Evolutionary conservation across 441 rosid genomes (phyloP).

Genomic region (Pelargonium fulgidum): DNA sequence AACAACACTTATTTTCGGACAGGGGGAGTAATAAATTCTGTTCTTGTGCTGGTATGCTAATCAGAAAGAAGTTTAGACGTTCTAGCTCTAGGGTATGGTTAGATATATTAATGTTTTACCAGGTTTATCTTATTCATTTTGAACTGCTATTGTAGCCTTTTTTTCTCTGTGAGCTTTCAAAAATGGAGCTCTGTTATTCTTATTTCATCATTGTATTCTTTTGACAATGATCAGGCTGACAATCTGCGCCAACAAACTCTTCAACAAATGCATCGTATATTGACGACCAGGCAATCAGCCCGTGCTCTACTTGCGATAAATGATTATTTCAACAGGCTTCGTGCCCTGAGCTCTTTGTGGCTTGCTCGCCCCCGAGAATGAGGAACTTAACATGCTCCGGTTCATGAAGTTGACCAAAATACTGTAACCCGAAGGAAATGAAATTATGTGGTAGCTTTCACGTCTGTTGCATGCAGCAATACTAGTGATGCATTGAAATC

Average conservation of each 20-base stretch:
- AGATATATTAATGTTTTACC: too few relatives aligned
- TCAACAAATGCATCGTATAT: constrained; percentile 58
- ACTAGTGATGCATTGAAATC: background rate
- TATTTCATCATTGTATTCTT: background rate
- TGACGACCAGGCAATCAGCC: constrained; percentile 65
- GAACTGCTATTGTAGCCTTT: too few relatives aligned
- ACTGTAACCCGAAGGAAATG: background rate
- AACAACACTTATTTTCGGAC: too few relatives aligned
- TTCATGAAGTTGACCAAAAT: constrained; percentile 6
- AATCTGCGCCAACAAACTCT: constrained; percentile 63
- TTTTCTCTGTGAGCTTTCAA: too few relatives aligned
- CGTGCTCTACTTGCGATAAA: constrained; percentile 59
- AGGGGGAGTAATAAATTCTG: too few relatives aligned
- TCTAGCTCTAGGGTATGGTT: too few relatives aligned
- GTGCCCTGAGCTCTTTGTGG: constrained; percentile 72
- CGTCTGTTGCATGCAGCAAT: too few relatives aligned
- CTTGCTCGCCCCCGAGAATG: constrained; percentile 61
- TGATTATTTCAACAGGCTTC: constrained; percentile 55
- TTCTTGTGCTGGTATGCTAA: too few relatives aligned
- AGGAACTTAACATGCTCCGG: constrained; percentile 8
- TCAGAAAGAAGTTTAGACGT: too few relatives aligned
- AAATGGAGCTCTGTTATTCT: too few relatives aligned
- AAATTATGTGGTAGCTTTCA: background rate
- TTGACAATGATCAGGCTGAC: constrained; percentile 43
- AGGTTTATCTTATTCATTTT: too few relatives aligned